phyloP scores from a whole-genome alignment of 495 filamentous ascomycete species.

The Sphaerosporella brunnea region DNA sequence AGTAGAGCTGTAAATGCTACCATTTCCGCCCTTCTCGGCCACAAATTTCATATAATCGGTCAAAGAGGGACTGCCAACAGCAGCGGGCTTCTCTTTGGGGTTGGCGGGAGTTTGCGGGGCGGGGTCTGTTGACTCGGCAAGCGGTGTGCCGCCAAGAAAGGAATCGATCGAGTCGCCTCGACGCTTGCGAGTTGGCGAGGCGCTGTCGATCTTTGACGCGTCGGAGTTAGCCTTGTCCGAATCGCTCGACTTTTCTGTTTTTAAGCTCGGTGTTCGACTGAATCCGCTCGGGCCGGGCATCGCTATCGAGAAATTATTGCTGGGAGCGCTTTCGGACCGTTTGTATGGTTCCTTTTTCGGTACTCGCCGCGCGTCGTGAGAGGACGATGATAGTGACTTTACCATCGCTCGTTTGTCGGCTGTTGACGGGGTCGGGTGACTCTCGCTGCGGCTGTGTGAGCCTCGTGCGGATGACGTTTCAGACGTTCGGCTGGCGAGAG shows the following conservation, averaged over 20 bases:
- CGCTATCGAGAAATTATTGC: background rate
- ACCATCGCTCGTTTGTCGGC: background rate
- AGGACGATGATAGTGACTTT: background rate
- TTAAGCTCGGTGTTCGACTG: background rate
- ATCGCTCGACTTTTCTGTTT: background rate
- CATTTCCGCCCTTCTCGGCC: background rate
- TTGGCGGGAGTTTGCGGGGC: background rate
- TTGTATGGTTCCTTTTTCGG: background rate
- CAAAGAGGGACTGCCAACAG: background rate
- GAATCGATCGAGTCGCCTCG: constrained; percentile 6
- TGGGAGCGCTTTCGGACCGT: constrained; percentile 3
- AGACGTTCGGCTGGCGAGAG: background rate
- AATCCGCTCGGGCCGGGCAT: background rate
- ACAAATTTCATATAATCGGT: constrained; percentile 5
- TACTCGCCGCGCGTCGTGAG: no score
- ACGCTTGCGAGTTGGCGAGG: background rate
- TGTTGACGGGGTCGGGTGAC: background rate
- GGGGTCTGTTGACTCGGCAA: no score
- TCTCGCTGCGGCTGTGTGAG: constrained; percentile 2
- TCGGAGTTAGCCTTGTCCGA: background rate
- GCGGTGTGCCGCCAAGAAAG: no score
- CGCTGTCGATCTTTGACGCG: background rate
- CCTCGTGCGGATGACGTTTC: background rate
- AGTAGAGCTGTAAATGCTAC: no score
- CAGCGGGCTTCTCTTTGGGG: background rate